phyloP scores from a whole-genome alignment of 192 early-diverging fungal genomes.

The Backusella parvicylindrica region DNA sequence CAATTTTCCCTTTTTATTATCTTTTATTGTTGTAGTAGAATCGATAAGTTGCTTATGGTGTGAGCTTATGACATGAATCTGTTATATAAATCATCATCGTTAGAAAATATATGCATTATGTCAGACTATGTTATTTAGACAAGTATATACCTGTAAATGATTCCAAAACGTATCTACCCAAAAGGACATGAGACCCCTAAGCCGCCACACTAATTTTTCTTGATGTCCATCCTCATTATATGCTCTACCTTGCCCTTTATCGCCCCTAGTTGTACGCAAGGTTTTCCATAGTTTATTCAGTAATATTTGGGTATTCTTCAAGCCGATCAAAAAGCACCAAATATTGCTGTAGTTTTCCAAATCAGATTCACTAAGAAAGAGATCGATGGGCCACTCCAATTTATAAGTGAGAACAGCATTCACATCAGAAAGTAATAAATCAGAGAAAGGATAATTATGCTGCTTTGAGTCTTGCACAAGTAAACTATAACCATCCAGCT shows the following conservation, averaged over 20 bases:
- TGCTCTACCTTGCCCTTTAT: background rate
- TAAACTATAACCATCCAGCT: slow-evolving; percentile 15
- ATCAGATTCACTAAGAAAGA: slow-evolving; percentile 59
- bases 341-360: slow-evolving; percentile 56
- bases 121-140: too few species aligned
- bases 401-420: slow-evolving; percentile 53
- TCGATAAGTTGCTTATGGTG: slow-evolving; percentile 15
- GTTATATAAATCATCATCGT: background rate
- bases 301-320: slow-evolving; percentile 53
- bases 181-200: slow-evolving; percentile 62
- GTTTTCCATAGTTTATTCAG: slow-evolving; percentile 44
- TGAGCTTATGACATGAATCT: slow-evolving; percentile 17
- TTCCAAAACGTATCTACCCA: slow-evolving; percentile 69
- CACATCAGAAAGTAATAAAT: slow-evolving; percentile 46
- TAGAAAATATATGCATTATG: background rate
- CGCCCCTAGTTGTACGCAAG: slow-evolving; percentile 8
- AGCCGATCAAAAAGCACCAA: slow-evolving; percentile 57
- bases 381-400: slow-evolving; percentile 66
- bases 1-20: slow-evolving; percentile 1
- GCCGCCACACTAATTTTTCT: slow-evolving; percentile 44
- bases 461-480: background rate
- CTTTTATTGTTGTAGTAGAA: background rate
- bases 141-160: slow-evolving; percentile 65
- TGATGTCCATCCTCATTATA: slow-evolving; percentile 14
- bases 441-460: slow-evolving; percentile 35